Base-by-base conservation (phyloP, 805 yeast genomes). In the Hanseniaspora lindneri region DNA sequence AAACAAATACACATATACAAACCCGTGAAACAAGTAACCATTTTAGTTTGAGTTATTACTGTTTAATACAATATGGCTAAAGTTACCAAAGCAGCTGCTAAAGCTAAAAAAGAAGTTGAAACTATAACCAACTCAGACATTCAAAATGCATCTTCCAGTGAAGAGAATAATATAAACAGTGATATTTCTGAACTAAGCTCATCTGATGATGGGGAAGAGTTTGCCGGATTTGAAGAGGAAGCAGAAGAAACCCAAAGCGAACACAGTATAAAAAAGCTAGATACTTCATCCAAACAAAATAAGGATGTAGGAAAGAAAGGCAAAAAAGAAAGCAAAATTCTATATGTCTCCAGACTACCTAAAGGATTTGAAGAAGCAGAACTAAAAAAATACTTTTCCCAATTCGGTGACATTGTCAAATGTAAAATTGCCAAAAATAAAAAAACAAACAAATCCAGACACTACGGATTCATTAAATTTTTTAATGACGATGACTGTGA, bases 341-440 rank as follows among this genome's bases (percentile, higher is more conserved):
- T 92, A 48, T 92, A 88, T 64, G 75, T 92, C 30, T 96, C 97
- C 48, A 77, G 96, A 61, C 73, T 92, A 54, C 98, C 98, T 40
- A 80, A 81, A 56, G 95, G 95, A 36, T 86, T 92, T 68, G 80
- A 86, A 58, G 97, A 92, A 66, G 71, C 66, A 34, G 89, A 83
- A 62, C 52, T 71, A 71, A 74, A 74, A 53, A 75, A 77, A 58
- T 92, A 92, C 66, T 89, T 92, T 62, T 66, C 75, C 41, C 98
- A 92, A 68, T 92, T 92, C 67, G 98, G 98, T 53, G 80, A 75
- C 34, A 79, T 92, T 51, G 71, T 77, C 40, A 78, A 85, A 56
- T 72, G 87, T 49, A 78, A 88, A 56, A 66, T 92, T 47, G 84
- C 95, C 39, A 77, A 96, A 61, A 89, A 84, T 69, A 87, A 83